These are phyloP conservation scores for Mortierella sp. DNA, from an alignment of 371 early-diverging fungal genomes.

Conservation along the genomic window DNA sequence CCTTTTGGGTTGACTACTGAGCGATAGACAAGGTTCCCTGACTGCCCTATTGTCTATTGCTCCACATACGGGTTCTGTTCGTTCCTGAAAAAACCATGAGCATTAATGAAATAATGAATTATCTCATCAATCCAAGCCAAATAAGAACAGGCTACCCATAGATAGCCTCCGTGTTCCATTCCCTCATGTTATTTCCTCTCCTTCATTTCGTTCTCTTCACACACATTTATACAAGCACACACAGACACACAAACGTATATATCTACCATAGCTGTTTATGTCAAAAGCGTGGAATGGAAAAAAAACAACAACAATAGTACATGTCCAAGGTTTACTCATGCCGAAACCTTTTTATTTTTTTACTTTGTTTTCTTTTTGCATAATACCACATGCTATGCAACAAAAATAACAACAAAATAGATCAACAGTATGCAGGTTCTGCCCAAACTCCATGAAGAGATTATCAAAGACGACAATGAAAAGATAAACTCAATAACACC, in stretches of 20 bases:
- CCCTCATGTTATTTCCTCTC: too few relatives aligned
- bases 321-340: neutral
- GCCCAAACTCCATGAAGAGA: conserved; percentile 23
- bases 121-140: neutral
- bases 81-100: neutral
- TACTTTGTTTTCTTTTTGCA: neutral
- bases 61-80: too few relatives aligned
- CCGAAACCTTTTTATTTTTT: neutral
- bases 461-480: conserved; percentile 19
- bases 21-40: too few relatives aligned
- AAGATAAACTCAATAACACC: neutral
- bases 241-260: too few relatives aligned
- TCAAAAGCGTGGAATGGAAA: neutral
- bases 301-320: neutral
- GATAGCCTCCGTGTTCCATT: too few relatives aligned
- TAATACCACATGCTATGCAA: neutral
- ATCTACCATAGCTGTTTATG: neutral
- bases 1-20: too few relatives aligned
- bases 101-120: neutral
- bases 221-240: too few relatives aligned
- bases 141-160: too few relatives aligned
- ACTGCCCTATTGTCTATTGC: too few relatives aligned
- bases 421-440: conserved; percentile 17
- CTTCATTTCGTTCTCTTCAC: too few relatives aligned
- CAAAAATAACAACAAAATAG: conserved; percentile 4